phyloP scores from a whole-genome alignment of 2,329 filamentous ascomycete genomes.

The Corniculantispora saksenae region DNA sequence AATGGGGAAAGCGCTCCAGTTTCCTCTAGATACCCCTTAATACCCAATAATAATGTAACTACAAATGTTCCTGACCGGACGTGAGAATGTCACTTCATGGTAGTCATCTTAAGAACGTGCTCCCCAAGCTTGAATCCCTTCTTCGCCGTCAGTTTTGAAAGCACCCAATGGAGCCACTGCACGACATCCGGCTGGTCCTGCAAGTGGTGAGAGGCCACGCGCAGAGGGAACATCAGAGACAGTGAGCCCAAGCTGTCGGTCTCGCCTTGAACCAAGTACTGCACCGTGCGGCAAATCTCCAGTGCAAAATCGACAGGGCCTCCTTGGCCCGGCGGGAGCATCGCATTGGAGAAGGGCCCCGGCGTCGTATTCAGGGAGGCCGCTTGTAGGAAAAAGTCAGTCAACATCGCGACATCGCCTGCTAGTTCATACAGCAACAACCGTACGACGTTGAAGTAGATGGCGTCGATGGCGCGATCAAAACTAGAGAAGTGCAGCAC shows the following conservation, averaged over 20 bases:
- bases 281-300: constrained; percentile 1
- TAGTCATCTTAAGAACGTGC: not conserved
- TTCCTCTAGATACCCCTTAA: too few species aligned
- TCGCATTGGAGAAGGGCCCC: not conserved
- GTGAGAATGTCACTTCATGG: not conserved
- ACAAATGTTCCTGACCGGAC: too few species aligned
- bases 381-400: not conserved
- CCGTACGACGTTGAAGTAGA: not conserved
- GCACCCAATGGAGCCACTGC: not conserved
- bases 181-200: not conserved
- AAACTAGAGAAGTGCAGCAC: not conserved
- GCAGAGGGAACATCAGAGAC: not conserved
- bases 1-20: too few species aligned
- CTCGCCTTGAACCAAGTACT: constrained; percentile 1
- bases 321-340: not conserved
- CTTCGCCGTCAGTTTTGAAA: not conserved
- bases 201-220: constrained; percentile 1
- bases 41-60: too few species aligned
- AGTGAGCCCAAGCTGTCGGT: not conserved
- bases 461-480: not conserved
- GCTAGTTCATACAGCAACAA: not conserved
- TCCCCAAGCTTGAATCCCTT: constrained; percentile 1
- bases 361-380: not conserved
- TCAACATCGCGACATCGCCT: not conserved
- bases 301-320: not conserved